Evolutionary conservation across 495 filamentous ascomycete genomes (phyloP), one percentile per base, ranked within the genome.

Genomic region (Aspergillus indologenus): DNA sequence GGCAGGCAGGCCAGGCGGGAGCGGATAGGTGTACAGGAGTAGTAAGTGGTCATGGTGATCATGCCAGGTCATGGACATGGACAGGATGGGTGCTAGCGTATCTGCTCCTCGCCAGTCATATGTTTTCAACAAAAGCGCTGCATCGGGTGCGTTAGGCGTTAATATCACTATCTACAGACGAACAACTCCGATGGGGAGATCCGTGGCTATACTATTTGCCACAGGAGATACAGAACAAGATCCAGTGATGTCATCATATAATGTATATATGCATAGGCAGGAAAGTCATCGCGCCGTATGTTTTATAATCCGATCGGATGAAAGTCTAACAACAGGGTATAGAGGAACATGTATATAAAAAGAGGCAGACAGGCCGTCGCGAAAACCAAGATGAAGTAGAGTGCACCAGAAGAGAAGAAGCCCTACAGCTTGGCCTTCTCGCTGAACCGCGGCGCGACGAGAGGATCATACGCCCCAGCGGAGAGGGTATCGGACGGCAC

Each of bases 401-500:
- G n/a, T n/a, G n/a, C n/a, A n/a, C n/a, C 26, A 9, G 9, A 29
- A 9, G 26, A 3, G 26, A 29, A 29, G 26, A n/a, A n/a, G n/a
- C n/a, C 34, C 34, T 73, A 80, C 49, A 86, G 64, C 70, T 84
- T 87, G 19, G 83, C 66, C 75, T 85, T 87, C 72, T 84, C 81
- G 45, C 70, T 79, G 61, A 82, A 83, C 40, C 77, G 69, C 43
- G 87, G 87, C 14, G 75, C 81, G 57, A 81, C 71, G 21, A 90
- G 73, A 18, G 87, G 84, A 74, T 90, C 87, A 64, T 90, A 90
- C 2, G 84, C 79, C 45, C 73, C 68, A 45, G 85, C 55, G 15
- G 79, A 82, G 47, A 96, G 74, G 40, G 80, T 87, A 77, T 97
- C 91, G 15, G 65, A 61, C n/a, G 92, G 86, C 22, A 86, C 84